phyloP scores from a whole-genome alignment of 2,329 filamentous ascomycete species.

The Diaporthe eres region DNA sequence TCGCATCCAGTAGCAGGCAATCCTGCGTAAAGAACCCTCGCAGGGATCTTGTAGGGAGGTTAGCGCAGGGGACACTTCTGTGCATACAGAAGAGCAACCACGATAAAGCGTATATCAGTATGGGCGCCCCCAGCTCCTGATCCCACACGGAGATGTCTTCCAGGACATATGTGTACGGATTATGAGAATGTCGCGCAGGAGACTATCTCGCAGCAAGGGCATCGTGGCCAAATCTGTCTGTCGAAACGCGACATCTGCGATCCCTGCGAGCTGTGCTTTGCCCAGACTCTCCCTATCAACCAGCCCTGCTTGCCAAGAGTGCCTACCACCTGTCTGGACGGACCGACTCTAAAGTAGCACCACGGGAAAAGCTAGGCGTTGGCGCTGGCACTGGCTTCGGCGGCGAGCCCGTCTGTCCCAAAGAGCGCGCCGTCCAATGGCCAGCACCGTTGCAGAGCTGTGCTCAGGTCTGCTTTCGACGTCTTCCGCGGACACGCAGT shows the following conservation, averaged over 20 bases:
- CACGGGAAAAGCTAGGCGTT: not conserved
- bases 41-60: not conserved
- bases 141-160: too few relatives aligned
- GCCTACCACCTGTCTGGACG: not conserved
- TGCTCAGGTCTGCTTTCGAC: not conserved
- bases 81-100: not conserved
- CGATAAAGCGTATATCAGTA: not conserved
- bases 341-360: not conserved
- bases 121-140: not conserved
- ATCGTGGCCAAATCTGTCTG: not conserved
- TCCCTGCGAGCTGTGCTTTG: conserved; percentile 10
- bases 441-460: not conserved
- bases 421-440: not conserved
- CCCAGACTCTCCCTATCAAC: conserved; percentile 18
- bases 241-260: not conserved
- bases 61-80: not conserved
- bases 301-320: not conserved
- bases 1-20: not conserved
- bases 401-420: not conserved
- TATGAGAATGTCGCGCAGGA: not conserved
- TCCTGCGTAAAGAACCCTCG: not conserved
- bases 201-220: not conserved
- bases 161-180: not conserved
- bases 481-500: not conserved
- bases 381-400: not conserved